Evolutionary conservation across 2,329 filamentous ascomycete genomes (phyloP).

Genomic region (Diplodia seriata): DNA sequence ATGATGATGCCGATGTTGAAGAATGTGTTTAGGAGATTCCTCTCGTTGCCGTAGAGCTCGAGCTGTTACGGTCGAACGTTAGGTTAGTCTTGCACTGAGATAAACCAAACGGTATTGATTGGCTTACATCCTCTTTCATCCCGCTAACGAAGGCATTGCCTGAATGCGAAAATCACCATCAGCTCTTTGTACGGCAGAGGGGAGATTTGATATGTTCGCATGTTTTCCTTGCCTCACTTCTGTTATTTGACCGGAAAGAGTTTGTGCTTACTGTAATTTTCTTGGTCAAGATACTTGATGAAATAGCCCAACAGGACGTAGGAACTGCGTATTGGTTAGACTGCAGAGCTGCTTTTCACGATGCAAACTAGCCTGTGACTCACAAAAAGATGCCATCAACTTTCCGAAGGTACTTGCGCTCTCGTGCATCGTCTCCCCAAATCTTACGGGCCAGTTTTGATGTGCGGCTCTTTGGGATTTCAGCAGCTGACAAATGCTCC

Average conservation of each 20-base stretch:
- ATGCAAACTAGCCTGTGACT: not conserved
- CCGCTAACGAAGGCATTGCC: constrained; percentile 32
- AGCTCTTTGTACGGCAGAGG: not conserved
- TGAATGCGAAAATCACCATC: not conserved
- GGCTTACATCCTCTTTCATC: constrained; percentile 29
- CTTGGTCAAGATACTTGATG: constrained; percentile 22
- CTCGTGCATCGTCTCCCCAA: constrained; percentile 15
- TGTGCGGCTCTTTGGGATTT: not conserved
- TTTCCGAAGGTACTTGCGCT: constrained; percentile 19
- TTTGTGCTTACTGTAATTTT: constrained; percentile 16
- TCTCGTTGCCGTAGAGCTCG: constrained; percentile 25
- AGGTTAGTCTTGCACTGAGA: not conserved
- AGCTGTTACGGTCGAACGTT: not conserved
- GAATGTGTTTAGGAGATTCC: constrained; percentile 23
- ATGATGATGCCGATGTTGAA: constrained; percentile 32
- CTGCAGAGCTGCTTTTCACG: too few relatives aligned
- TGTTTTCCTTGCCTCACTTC: not conserved
- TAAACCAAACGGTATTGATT: not conserved
- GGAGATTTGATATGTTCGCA: not conserved
- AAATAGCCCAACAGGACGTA: constrained; percentile 19
- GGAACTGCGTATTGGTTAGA: not conserved
- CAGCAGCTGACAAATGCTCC: not conserved
- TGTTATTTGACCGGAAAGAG: not conserved
- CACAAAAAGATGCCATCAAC: constrained; percentile 17
- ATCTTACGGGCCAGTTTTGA: constrained; percentile 7